These are phyloP conservation scores for Thymus quinquecostatus DNA, from an alignment of 257 asterid genomes.

Conservation along the genomic window DNA sequence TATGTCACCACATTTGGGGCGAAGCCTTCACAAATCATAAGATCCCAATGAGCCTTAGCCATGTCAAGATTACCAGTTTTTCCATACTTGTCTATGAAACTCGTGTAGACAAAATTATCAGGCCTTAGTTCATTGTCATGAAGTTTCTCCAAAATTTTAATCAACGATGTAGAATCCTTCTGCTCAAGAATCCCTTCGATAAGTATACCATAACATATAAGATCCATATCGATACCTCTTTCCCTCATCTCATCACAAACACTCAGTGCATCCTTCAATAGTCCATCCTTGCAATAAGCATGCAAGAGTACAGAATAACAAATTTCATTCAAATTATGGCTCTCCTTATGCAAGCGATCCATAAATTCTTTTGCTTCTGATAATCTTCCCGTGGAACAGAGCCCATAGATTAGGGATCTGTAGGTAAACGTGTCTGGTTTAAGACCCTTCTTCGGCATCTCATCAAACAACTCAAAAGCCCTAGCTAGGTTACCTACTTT, in stretches of 20 bases:
- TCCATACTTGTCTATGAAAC: conserved; percentile 65
- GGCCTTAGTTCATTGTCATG: conserved; percentile 63
- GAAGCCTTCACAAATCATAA: conserved; percentile 70
- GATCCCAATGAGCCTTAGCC: conserved; percentile 75
- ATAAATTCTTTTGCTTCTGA: conserved; percentile 68
- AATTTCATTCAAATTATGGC: conserved; percentile 61
- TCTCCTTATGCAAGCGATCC: conserved; percentile 55
- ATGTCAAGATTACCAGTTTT: conserved; percentile 61
- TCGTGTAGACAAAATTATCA: conserved; percentile 68
- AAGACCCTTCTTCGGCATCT: conserved; percentile 73
- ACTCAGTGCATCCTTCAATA: conserved; percentile 62
- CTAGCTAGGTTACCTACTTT: conserved; percentile 51
- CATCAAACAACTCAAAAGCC: conserved; percentile 75
- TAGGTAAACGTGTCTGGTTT: conserved; percentile 80
- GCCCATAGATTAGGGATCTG: conserved; percentile 70
- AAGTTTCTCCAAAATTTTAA: conserved; percentile 57
- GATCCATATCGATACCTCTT: conserved; percentile 71
- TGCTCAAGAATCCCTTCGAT: conserved; percentile 55
- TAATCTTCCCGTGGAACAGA: conserved; percentile 63
- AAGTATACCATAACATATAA: conserved; percentile 69
- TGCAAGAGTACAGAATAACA: conserved; percentile 80
- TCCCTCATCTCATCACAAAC: conserved; percentile 56
- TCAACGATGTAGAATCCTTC: conserved; percentile 45
- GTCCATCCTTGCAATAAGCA: conserved; percentile 71
- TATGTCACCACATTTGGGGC: conserved; percentile 68